phyloP scores from a whole-genome alignment of 805 yeast genomes.

The Candida maltosa region DNA sequence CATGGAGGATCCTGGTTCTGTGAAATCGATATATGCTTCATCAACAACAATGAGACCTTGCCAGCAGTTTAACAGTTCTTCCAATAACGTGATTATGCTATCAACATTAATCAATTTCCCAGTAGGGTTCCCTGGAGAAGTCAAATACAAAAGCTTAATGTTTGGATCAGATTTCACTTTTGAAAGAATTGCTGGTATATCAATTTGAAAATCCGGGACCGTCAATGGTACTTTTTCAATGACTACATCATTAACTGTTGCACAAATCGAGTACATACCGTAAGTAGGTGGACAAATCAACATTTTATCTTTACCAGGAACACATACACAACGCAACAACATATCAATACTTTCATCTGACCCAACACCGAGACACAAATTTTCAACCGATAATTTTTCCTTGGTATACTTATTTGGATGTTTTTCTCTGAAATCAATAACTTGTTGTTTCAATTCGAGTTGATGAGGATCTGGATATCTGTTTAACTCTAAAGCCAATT shows the following conservation, averaged over 20 bases:
- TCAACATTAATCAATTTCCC: slow-evolving; percentile 56
- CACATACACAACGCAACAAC: slow-evolving; percentile 77
- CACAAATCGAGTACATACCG: slow-evolving; percentile 94
- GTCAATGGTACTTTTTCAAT: slow-evolving; percentile 69
- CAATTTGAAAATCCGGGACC: slow-evolving; percentile 51
- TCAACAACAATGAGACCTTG: slow-evolving; percentile 83
- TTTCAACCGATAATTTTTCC: slow-evolving; percentile 48
- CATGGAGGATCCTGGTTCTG: slow-evolving; percentile 39
- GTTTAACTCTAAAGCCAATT: slow-evolving; percentile 58
- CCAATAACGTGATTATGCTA: slow-evolving; percentile 35
- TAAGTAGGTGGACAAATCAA: slow-evolving; percentile 92
- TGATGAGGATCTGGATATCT: slow-evolving; percentile 99
- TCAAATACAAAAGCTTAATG: slow-evolving; percentile 76
- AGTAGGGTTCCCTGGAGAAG: slow-evolving; percentile 98
- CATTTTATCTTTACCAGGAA: slow-evolving; percentile 79
- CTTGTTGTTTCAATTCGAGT: slow-evolving; percentile 62
- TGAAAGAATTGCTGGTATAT: slow-evolving; percentile 51
- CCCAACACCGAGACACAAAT: slow-evolving; percentile 92
- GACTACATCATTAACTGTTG: slow-evolving; percentile 83
- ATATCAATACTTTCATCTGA: slow-evolving; percentile 95
- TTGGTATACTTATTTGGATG: slow-evolving; percentile 30
- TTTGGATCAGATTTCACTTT: slow-evolving; percentile 51
- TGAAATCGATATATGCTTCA: slow-evolving; percentile 93
- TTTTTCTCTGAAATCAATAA: slow-evolving; percentile 68
- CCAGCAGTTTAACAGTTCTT: slow-evolving; percentile 49